Evolutionary conservation across 129 eudicot species (phyloP).

Genomic region (Apium graveolens): DNA sequence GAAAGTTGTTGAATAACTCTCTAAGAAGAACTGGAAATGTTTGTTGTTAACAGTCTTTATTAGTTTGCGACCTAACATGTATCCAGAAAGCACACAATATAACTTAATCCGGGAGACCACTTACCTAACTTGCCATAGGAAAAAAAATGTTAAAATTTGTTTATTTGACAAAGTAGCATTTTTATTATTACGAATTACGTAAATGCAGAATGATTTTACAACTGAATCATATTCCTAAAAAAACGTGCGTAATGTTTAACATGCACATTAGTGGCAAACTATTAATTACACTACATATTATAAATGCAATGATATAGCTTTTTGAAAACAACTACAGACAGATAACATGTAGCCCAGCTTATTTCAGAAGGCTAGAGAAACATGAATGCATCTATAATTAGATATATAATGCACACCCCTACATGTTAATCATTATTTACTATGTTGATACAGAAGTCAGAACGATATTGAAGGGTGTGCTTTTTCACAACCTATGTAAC

Average conservation of each 20-base stretch:
- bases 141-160: too few relatives aligned
- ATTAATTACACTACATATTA: too few relatives aligned
- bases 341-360: background rate
- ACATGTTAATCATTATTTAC: too few relatives aligned
- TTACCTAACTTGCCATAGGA: background rate
- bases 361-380: background rate
- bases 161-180: background rate
- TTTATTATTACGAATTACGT: too few relatives aligned
- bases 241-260: background rate
- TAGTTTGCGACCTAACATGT: too few relatives aligned
- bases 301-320: too few relatives aligned
- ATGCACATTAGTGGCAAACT: background rate
- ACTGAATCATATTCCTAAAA: background rate
- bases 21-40: too few relatives aligned
- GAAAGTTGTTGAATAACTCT: too few relatives aligned
- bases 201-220: background rate
- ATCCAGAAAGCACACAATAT: background rate
- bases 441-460: background rate
- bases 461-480: background rate
- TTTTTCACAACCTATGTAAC: background rate
- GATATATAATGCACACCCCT: background rate
- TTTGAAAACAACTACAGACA: too few relatives aligned
- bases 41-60: too few relatives aligned
- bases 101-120: background rate
- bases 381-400: too few relatives aligned